Conservation (phyloP, 2,329 filamentous ascomycete species). For the Ophiosphaerella korrae region DNA sequence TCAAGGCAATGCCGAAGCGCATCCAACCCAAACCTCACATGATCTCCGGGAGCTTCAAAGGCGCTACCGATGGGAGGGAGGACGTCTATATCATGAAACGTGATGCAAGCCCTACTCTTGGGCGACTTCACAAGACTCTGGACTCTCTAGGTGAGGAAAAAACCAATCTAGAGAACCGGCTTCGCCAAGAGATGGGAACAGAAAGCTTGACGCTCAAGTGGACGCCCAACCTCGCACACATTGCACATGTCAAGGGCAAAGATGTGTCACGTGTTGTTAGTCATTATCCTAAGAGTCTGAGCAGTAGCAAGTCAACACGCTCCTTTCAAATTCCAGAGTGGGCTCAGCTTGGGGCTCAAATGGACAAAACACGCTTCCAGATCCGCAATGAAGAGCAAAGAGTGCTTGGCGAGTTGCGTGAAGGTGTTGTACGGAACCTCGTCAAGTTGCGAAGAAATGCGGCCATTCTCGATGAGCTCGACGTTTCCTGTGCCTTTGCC, state of each 20-base stretch:
- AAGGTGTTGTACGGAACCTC: conserved; percentile 77
- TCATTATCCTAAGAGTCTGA: conserved; percentile 62
- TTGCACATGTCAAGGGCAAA: conserved; percentile 87
- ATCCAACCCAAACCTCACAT: conserved; percentile 43
- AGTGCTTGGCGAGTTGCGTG: conserved; percentile 76
- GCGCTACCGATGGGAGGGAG: conserved; percentile 45
- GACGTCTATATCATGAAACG: conserved; percentile 69
- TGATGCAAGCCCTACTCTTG: conserved; percentile 69
- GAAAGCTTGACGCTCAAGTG: conserved; percentile 75
- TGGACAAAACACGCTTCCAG: conserved; percentile 77
- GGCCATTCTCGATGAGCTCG: conserved; percentile 88
- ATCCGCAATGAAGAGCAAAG: conserved; percentile 84
- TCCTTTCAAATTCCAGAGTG: conserved; percentile 85
- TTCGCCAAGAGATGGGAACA: conserved; percentile 63
- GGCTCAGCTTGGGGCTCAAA: conserved; percentile 76
- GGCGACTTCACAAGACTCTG: conserved; percentile 71
- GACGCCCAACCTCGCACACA: conserved; percentile 85
- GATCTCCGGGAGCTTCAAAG: conserved; percentile 39
- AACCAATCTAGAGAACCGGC: conserved; percentile 59
- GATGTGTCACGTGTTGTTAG: conserved; percentile 53
- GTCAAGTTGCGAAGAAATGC: conserved; percentile 88
- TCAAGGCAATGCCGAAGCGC: conserved; percentile 44
- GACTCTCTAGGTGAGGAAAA: conserved; percentile 66
- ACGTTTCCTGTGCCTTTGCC: conserved; percentile 87
- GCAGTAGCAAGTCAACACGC: conserved; percentile 80